A percentile compares a stretch with the other conserved stretches of the same genome.
Conservation (phyloP, 2,329 filamentous ascomycete species). For the Cladobotryum mycophilum region DNA sequence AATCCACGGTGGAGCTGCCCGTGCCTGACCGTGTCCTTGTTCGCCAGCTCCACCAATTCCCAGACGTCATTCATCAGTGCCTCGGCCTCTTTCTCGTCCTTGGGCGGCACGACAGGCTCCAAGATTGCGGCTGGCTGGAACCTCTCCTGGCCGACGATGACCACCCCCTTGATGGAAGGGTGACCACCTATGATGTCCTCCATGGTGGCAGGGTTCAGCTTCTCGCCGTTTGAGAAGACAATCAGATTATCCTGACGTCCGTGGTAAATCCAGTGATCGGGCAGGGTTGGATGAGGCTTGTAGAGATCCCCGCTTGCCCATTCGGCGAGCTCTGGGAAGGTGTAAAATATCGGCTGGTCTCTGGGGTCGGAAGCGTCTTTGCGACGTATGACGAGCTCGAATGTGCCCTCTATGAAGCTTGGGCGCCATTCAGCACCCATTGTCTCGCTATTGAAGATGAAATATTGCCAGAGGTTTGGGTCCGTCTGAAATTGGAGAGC, state of each 20-base stretch:
- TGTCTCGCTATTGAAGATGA: slow-evolving; percentile 34
- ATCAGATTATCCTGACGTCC: slow-evolving; percentile 36
- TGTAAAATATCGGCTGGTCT: slow-evolving; percentile 29
- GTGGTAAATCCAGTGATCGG: slow-evolving; percentile 28
- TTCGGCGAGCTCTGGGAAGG: slow-evolving; percentile 29
- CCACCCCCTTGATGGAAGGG: slow-evolving; percentile 21
- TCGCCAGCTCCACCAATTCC: slow-evolving; percentile 36
- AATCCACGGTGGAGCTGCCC: slow-evolving; percentile 38
- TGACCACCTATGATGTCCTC: slow-evolving; percentile 27
- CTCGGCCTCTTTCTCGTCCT: slow-evolving; percentile 15
- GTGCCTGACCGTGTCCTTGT: slow-evolving; percentile 38
- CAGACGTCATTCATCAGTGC: slow-evolving; percentile 37
- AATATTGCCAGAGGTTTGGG: slow-evolving; percentile 35
- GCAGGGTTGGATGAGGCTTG: slow-evolving; percentile 26
- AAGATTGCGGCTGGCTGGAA: slow-evolving; percentile 44
- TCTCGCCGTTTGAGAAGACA: slow-evolving; percentile 35
- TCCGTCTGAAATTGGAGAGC: slow-evolving; percentile 28
- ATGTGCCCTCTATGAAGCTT: slow-evolving; percentile 8
- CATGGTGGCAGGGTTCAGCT: slow-evolving; percentile 34
- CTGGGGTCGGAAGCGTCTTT: slow-evolving; percentile 29
- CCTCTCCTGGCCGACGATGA: slow-evolving; percentile 37
- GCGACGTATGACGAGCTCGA: slow-evolving; percentile 32
- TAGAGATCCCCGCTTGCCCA: slow-evolving; percentile 33
- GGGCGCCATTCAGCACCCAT: slow-evolving; percentile 36
- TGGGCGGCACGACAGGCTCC: slow-evolving; percentile 33